Evolutionary conservation across 345 rosid species (phyloP).

Genomic region (Camelina laxa): DNA sequence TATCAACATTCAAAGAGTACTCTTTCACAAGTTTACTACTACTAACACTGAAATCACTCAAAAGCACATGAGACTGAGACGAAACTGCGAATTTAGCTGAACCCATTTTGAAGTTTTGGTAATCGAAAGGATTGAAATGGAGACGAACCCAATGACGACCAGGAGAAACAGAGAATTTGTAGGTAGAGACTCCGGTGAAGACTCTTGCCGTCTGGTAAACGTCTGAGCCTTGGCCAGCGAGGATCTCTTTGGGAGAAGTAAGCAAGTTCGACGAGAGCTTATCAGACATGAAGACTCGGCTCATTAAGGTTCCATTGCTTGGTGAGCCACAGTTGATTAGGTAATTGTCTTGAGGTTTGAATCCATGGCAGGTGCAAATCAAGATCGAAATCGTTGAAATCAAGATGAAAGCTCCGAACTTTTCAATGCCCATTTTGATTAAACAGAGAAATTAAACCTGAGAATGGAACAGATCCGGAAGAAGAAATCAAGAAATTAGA

Average conservation of each 20-base stretch:
- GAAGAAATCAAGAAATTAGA: slow-evolving; percentile 2
- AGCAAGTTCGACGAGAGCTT: slow-evolving; percentile 60
- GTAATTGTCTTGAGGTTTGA: slow-evolving; percentile 73
- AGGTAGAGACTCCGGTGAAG: slow-evolving; percentile 61
- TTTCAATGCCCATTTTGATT: slow-evolving; percentile 50
- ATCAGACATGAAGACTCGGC: slow-evolving; percentile 75
- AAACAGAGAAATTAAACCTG: neutral
- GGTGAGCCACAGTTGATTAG: slow-evolving; percentile 85
- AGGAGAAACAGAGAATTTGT: slow-evolving; percentile 62
- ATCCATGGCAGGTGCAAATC: slow-evolving; percentile 58
- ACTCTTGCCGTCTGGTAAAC: slow-evolving; percentile 83
- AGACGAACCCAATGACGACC: slow-evolving; percentile 98
- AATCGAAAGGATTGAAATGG: slow-evolving; percentile 73
- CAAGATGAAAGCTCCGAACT: slow-evolving; percentile 40
- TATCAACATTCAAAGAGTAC: slow-evolving; percentile 66
- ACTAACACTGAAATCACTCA: slow-evolving; percentile 52
- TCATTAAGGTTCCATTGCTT: slow-evolving; percentile 53
- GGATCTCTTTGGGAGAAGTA: slow-evolving; percentile 54
- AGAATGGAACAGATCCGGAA: slow-evolving; percentile 8
- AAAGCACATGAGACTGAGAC: slow-evolving; percentile 58
- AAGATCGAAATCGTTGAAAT: slow-evolving; percentile 52
- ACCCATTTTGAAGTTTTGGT: slow-evolving; percentile 60
- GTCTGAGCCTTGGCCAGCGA: slow-evolving; percentile 53
- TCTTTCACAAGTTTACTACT: slow-evolving; percentile 57
- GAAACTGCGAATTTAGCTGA: slow-evolving; percentile 65